phyloP scores from a whole-genome alignment of 2,329 filamentous ascomycete species.

The Aspergillus luchuensis region DNA sequence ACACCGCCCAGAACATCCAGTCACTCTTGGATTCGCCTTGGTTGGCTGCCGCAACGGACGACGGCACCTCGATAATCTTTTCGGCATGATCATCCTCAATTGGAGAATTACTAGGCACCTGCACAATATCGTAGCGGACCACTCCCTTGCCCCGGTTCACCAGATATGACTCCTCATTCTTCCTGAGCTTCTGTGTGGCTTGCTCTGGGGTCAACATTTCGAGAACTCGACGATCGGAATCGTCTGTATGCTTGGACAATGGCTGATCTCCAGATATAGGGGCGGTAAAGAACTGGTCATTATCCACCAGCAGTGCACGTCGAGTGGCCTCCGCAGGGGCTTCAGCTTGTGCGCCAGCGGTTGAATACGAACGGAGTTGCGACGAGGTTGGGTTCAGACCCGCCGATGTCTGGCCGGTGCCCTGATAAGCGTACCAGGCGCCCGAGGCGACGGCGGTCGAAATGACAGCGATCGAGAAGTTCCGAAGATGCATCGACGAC shows the following conservation, averaged over 20 bases:
- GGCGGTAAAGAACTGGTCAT: conserved; percentile 86
- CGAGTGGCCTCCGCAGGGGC: conserved; percentile 57
- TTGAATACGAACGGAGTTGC: conserved; percentile 30
- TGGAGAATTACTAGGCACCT: conserved; percentile 92
- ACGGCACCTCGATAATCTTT: conserved; percentile 90
- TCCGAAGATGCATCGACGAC: conserved; percentile 53
- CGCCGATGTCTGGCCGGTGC: conserved; percentile 32
- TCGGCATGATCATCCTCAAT: conserved; percentile 99
- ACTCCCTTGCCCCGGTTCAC: conserved; percentile 89
- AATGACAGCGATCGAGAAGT: conserved; percentile 50
- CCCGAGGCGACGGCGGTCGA: conserved; percentile 52
- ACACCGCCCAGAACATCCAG: conserved; percentile 99
- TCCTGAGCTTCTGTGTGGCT: conserved; percentile 83
- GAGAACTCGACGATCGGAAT: conserved; percentile 79
- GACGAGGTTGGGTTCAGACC: conserved; percentile 27
- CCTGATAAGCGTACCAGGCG: conserved; percentile 53
- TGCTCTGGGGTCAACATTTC: conserved; percentile 98
- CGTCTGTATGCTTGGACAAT: conserved; percentile 83
- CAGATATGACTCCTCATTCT: conserved; percentile 87
- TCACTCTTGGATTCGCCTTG: conserved; percentile 67
- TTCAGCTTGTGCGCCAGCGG: conserved; percentile 35
- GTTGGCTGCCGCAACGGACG: conserved; percentile 57
- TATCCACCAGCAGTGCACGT: conserved; percentile 79
- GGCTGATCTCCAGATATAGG: conserved; percentile 83
- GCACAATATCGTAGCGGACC: conserved; percentile 89